Evolutionary conservation across 2,329 filamentous ascomycete species (phyloP).

Genomic region (Capronia americana): DNA sequence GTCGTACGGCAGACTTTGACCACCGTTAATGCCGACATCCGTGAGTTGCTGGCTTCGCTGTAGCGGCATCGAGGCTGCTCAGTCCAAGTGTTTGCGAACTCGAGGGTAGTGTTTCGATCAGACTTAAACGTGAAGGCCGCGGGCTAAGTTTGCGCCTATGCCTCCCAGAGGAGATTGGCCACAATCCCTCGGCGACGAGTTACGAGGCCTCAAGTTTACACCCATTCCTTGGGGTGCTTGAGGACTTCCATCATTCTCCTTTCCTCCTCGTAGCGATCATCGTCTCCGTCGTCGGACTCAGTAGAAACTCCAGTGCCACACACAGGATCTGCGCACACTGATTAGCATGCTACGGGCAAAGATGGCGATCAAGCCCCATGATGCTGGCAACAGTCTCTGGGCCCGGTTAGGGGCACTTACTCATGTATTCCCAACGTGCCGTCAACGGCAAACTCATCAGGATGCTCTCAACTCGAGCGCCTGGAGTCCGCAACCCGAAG

Average conservation of each 20-base stretch:
- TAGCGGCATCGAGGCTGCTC: not conserved
- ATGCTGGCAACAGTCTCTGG: not conserved
- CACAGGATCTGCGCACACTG: constrained; percentile 34
- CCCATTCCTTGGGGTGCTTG: constrained; percentile 68
- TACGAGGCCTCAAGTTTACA: constrained; percentile 43
- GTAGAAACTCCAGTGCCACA: constrained; percentile 50
- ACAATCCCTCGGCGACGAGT: not conserved
- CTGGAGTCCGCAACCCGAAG: constrained; percentile 92
- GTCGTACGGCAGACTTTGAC: not conserved
- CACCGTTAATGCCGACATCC: not conserved
- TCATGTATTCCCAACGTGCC: constrained; percentile 95
- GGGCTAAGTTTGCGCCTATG: not conserved
- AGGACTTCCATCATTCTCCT: constrained; percentile 77
- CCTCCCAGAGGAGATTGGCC: not conserved
- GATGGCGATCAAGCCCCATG: not conserved
- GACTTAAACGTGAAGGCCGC: not conserved
- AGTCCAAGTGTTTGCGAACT: not conserved
- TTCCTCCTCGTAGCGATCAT: constrained; percentile 60
- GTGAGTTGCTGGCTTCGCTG: not conserved
- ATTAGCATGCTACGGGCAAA: not conserved
- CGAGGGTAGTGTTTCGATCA: not conserved
- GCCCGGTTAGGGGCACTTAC: not conserved
- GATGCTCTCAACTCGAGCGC: constrained; percentile 92
- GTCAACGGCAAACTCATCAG: constrained; percentile 95
- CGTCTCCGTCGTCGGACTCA: constrained; percentile 53